phyloP scores from a whole-genome alignment of 148 eudicot species.

The Amaranthus palmeri region DNA sequence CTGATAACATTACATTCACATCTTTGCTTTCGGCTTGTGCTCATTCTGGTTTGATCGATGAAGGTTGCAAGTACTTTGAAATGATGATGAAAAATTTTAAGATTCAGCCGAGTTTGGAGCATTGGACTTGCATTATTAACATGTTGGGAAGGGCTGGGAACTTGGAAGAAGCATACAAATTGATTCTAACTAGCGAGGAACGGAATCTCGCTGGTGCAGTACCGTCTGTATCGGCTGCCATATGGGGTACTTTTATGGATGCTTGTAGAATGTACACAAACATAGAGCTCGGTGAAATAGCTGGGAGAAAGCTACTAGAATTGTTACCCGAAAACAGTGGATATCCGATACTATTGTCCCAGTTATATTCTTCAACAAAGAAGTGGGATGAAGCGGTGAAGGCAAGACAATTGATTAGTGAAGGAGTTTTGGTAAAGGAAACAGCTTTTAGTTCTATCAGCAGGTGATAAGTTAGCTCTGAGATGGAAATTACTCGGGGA shows the following conservation, averaged over 20 bases:
- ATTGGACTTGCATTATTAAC: conserved; percentile 44
- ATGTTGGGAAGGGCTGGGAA: conserved; percentile 39
- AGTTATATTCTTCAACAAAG: conserved; percentile 33
- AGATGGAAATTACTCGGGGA: not conserved
- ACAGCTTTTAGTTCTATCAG: conserved; percentile 28
- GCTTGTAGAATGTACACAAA: conserved; percentile 35
- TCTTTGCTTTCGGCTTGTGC: conserved; percentile 36
- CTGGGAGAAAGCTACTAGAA: conserved; percentile 23
- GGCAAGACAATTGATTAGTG: conserved; percentile 27
- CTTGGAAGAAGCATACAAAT: conserved; percentile 34
- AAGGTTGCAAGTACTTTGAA: conserved; percentile 34
- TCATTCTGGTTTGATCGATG: conserved; percentile 35
- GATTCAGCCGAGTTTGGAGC: conserved; percentile 34
- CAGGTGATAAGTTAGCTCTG: not conserved
- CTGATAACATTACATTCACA: conserved; percentile 40
- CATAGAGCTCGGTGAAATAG: conserved; percentile 33
- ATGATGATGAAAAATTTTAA: conserved; percentile 30
- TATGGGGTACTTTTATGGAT: conserved; percentile 42
- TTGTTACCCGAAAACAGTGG: conserved; percentile 32
- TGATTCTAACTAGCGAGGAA: conserved; percentile 13
- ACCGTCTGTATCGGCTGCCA: conserved; percentile 16
- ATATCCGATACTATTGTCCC: conserved; percentile 31
- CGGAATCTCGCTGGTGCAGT: not conserved
- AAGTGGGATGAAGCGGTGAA: conserved; percentile 35
- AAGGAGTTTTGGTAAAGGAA: conserved; percentile 28